These are phyloP conservation scores for Aspergillus melleus DNA, from an alignment of 2,329 filamentous ascomycete genomes.

Conservation along the genomic window DNA sequence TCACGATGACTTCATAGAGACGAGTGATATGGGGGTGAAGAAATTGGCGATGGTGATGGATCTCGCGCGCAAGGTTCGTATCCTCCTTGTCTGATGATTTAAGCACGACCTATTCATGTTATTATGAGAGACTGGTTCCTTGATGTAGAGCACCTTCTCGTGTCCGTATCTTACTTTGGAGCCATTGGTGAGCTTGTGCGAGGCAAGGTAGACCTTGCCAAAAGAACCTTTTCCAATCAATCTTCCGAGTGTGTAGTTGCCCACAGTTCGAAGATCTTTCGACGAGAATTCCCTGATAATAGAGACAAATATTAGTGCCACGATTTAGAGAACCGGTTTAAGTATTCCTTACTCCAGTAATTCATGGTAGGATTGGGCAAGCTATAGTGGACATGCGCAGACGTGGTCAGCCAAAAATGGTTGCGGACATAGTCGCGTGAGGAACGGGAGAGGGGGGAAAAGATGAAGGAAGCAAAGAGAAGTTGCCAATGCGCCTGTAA, in stretches of 20 bases:
- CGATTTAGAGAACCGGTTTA: not conserved
- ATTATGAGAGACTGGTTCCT: not conserved
- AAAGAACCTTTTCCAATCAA: slow-evolving; percentile 98
- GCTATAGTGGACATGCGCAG: slow-evolving; percentile 53
- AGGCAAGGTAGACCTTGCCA: slow-evolving; percentile 94
- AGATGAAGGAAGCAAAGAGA: not conserved
- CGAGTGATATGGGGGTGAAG: slow-evolving; percentile 95
- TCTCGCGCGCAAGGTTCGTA: slow-evolving; percentile 92
- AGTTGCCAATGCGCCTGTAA: not conserved
- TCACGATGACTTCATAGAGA: slow-evolving; percentile 97
- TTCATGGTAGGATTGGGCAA: slow-evolving; percentile 95
- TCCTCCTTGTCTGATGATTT: slow-evolving; percentile 97
- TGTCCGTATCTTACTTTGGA: slow-evolving; percentile 70
- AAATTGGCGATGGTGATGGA: slow-evolving; percentile 97
- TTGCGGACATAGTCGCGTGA: not conserved
- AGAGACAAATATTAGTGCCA: slow-evolving; percentile 2
- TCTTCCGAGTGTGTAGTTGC: slow-evolving; percentile 88
- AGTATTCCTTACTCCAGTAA: slow-evolving; percentile 74
- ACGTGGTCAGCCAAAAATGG: not conserved
- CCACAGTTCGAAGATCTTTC: slow-evolving; percentile 85
- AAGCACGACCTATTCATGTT: slow-evolving; percentile 76
- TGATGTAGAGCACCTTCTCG: not conserved
- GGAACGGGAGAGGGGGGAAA: too few species aligned
- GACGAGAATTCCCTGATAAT: slow-evolving; percentile 81
- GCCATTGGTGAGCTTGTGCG: slow-evolving; percentile 96